Base-by-base conservation (phyloP, 1,284 basidiomycete species). In the Schizopora paradoxa region DNA sequence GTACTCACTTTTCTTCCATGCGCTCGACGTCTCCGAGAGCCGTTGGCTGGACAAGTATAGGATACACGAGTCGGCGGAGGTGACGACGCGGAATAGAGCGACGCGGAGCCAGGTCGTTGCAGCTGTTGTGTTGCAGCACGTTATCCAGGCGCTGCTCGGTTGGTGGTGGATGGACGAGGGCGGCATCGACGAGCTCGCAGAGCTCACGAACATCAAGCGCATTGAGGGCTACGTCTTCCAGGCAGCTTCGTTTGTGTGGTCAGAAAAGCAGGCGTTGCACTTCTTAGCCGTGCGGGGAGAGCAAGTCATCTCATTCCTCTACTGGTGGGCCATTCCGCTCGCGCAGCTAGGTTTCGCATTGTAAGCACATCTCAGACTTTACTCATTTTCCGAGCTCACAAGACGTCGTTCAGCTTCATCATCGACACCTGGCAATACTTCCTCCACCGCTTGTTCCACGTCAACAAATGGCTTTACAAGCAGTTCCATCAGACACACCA, bases 391-490 rank as follows among this genome's bases (percentile, higher is more conserved):
- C 45, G 31, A 14, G 38, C 49, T 54, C 25, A 25, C 36, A 25
- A 22, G 35, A 49, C 41, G 45, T 50, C 41, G 33, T 28, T 37
- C 54, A 97, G 93, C 71, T 89, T 96, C 64, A 64, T 95, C 51
- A 87, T 99, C 60, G 95, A 99, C 67, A 93, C 94, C 26, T 98
- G 93, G 93, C 93, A 99, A 67, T 99, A 99, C 67, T 91, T 91
- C 67, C 74, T 92, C 31, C 95, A 99, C 64, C 90, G 96, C 38
- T 68, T 73, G 32, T 91, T 97, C 82, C 95, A 99, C 71, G 70
- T 78, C 58, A 93, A 91, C 71, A 88, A 86, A 49, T 95, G 78
- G 63, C 74, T 99, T 27, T 99, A 97, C 72, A 88, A 83, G 56
- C 79, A 89, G 50, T 77, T 98, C 57, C 96, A 99, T 67, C 92